Percentiles rank a stretch among this genome's conserved stretches.
Evolutionary conservation across 805 yeast species (phyloP).

Genomic region (Hemisphaericaspora nanyangensis): DNA sequence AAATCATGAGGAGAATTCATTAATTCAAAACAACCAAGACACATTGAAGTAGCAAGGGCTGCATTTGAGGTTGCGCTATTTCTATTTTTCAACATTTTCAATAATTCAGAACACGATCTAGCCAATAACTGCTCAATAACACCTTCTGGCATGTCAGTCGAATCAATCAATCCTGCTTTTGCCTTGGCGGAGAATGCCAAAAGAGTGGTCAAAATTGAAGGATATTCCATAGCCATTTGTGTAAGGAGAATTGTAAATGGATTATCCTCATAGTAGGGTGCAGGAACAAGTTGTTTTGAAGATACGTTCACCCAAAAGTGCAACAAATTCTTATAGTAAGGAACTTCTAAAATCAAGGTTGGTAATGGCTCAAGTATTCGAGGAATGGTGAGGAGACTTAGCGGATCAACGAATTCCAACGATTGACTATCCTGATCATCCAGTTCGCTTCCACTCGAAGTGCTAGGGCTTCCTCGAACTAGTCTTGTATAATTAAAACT

Average conservation of each 20-base stretch:
- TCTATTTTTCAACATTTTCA: conserved; percentile 47
- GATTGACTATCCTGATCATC: not conserved
- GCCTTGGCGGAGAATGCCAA: conserved; percentile 41
- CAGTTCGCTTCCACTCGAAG: too few species aligned
- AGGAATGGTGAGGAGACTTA: conserved; percentile 17
- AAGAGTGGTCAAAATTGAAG: conserved; percentile 53
- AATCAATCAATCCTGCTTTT: conserved; percentile 21
- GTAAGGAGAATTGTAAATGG: conserved; percentile 69
- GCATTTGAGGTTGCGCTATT: conserved; percentile 58
- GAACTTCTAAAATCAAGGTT: conserved; percentile 54
- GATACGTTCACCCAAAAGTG: conserved; percentile 62
- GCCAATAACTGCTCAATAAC: conserved; percentile 51
- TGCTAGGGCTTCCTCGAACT: not conserved
- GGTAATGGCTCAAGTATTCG: conserved; percentile 50
- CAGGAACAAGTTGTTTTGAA: conserved; percentile 60
- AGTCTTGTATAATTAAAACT: conserved; percentile 3
- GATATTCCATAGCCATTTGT: conserved; percentile 58
- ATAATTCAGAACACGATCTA: conserved; percentile 54
- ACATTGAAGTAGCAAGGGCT: conserved; percentile 58
- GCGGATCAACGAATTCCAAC: not conserved
- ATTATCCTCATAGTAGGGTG: conserved; percentile 57
- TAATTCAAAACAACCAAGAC: conserved; percentile 54
- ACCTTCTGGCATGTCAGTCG: conserved; percentile 29
- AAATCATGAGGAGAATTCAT: conserved; percentile 42
- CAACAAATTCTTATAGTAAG: conserved; percentile 57